Base-by-base conservation (phyloP, 164 flowering plant species). In the Aristolochia fimbriata region DNA sequence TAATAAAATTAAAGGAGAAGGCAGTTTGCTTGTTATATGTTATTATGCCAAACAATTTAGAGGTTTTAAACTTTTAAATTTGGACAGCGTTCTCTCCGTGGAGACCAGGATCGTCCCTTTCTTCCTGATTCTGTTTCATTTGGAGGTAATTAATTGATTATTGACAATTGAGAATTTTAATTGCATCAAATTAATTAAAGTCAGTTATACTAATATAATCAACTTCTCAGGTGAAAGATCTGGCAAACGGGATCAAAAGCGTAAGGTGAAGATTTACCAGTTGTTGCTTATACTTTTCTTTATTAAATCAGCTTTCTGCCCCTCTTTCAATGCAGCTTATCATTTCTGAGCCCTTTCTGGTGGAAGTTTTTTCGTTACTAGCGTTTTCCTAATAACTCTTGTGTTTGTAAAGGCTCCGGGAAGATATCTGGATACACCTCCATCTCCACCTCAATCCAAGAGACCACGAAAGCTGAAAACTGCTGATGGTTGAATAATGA, bases 381-480 rank as follows among this genome's bases (percentile, higher is more conserved):
- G 0, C 13, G 2, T 31, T 31, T 27, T 43, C 21, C 1, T 19
- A n/a, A 11, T 3, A 16, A 7, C 53, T 24, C 27, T 3, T 58
- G 49, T 21, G 24, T 45, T 45, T 55, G 21, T 69, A 10, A 30
- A 91, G 98, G 92, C 67, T 20, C 85, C 91, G 55, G 97, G 93
- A 71, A 86, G 93, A 73, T 54, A 55, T 59, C 64, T 81, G 24
- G 96, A 88, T 17, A 77, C 79, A 57, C 90, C 96, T 57, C 73
- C 91, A 30, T 84, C 98, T 19, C 90, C 95, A 2, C 87, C 94
- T 57, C 88, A 82, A 63, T 66, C 79, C 45, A 81, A 86, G 75
- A 81, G 96, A 76, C 82, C 92, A 30, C 73, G 96, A 59, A 91
- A 91, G 65, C 61, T 79, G 37, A 91, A 86, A 74, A 78, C 81